Percentiles rank a stretch among this genome's conserved stretches.
Evolutionary conservation across 306 rosid species (phyloP).

Genomic region (Glycine soja): DNA sequence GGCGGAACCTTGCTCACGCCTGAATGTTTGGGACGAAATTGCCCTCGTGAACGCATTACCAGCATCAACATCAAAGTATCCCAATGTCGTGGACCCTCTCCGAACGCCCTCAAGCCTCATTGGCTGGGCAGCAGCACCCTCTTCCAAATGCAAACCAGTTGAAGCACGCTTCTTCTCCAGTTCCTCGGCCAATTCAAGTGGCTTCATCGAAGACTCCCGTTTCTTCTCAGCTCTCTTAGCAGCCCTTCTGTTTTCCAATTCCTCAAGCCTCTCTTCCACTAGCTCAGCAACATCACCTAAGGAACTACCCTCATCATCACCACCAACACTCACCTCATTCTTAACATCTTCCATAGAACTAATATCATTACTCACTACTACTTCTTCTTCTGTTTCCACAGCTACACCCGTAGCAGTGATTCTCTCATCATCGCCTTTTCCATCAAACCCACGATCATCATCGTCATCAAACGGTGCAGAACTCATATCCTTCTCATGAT

Average conservation of each 20-base stretch:
- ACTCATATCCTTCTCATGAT: conserved; percentile 35
- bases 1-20: conserved; percentile 93
- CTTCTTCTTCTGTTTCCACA: conserved; percentile 53
- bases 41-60: conserved; percentile 71
- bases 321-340: conserved; percentile 47
- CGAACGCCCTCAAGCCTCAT: conserved; percentile 94
- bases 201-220: conserved; percentile 53
- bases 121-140: conserved; percentile 98
- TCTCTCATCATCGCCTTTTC: conserved; percentile 42
- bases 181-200: conserved; percentile 88
- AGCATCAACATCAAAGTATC: conserved; percentile 79
- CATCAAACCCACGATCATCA: conserved; percentile 45
- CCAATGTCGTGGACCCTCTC: conserved; percentile 81
- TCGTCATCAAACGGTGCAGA: conserved; percentile 35
- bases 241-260: conserved; percentile 61
- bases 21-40: conserved; percentile 71
- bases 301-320: conserved; percentile 53
- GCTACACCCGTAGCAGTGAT: conserved; percentile 41
- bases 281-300: conserved; percentile 58
- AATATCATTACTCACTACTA: conserved; percentile 34
- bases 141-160: conserved; percentile 89
- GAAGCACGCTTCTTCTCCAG: conserved; percentile 93
- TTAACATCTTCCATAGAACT: conserved; percentile 45
- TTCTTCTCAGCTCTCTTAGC: conserved; percentile 62
- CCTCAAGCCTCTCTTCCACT: conserved; percentile 73